phyloP scores from a whole-genome alignment of 352 stramenopile species.

The Globisporangium viniferum region DNA sequence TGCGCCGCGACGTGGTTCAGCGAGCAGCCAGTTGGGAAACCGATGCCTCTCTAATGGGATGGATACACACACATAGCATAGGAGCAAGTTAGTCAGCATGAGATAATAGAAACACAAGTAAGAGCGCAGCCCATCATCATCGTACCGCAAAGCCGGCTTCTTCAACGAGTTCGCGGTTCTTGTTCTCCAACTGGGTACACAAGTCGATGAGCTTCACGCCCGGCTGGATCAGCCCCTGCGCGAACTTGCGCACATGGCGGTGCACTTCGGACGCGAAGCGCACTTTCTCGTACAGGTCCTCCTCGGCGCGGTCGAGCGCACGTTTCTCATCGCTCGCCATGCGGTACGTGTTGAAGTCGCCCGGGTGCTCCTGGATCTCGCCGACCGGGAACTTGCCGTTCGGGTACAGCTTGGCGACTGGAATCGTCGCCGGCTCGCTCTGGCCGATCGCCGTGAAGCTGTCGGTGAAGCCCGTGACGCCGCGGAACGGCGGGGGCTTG shows the following conservation, averaged over 20 bases:
- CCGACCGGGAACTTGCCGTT: neutral
- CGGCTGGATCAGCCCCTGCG: slow-evolving; percentile 93
- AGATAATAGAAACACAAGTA: neutral
- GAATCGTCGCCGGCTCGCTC: neutral
- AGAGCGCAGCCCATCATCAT: neutral
- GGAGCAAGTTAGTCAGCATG: neutral
- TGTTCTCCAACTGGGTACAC: neutral
- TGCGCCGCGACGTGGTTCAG: neutral
- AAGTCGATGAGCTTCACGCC: slow-evolving; percentile 83
- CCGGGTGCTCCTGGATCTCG: neutral
- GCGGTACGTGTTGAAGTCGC: neutral
- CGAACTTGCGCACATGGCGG: slow-evolving; percentile 78
- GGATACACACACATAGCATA: neutral
- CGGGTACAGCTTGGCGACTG: neutral
- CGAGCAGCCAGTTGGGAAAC: neutral
- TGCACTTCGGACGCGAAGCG: slow-evolving; percentile 92
- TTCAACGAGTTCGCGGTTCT: neutral
- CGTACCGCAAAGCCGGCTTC: neutral
- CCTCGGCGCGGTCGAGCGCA: neutral
- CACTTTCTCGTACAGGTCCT: slow-evolving; percentile 28
- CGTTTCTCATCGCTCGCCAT: neutral
- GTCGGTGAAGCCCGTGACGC: neutral
- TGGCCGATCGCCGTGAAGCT: neutral
- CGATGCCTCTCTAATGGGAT: neutral
- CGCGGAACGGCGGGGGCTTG: neutral